Evolutionary conservation across 345 rosid species (phyloP), one percentile per base, ranked within the genome.

Genomic region (Arabidopsis arenosa): DNA sequence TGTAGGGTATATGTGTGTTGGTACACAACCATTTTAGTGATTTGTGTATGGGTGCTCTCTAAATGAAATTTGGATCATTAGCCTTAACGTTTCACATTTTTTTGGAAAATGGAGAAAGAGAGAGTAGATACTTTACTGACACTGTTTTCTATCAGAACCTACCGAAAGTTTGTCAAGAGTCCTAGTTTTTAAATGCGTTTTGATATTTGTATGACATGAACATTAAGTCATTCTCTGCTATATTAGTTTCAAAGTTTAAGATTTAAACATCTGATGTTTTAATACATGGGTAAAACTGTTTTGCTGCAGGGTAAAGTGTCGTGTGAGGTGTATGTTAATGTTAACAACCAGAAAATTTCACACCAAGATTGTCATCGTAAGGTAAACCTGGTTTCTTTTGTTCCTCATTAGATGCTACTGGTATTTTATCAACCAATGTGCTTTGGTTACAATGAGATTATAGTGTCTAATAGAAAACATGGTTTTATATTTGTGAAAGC

Each of bases 241-340:
- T 54, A 5, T 54, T 44, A 32, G 60, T 44, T 53, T 33, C 17
- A 54, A 13, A 6, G 21, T 23, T 23, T 12, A 5, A 8, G 39
- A 36, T 39, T 11, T 52, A 40, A 49, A 45, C 13, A 28, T 39
- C 7, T 17, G 51, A 40, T 68, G 69, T 51, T 14, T 49, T 51
- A 51, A 43, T 39, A 26, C 11, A 39, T 48, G 57, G 61, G 40
- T 40, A 40, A 37, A 57, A 48, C 26, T 73, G 60, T 58, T 81
- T 54, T 9, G 39, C 12, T 59, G 33, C 81, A 94, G 96, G 92
- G 84, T 51, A 85, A 83, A 78, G 88, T 87, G 58, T 83, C 88
- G 0, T 90, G 97, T 59, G 92, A 92, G 78, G 87, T 92, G 47
- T 85, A 77, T 74, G 95, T 86, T 52, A 89, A 86, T 80, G 79